Conservation (phyloP, 495 filamentous ascomycete genomes). For the Neurospora sp. region DNA sequence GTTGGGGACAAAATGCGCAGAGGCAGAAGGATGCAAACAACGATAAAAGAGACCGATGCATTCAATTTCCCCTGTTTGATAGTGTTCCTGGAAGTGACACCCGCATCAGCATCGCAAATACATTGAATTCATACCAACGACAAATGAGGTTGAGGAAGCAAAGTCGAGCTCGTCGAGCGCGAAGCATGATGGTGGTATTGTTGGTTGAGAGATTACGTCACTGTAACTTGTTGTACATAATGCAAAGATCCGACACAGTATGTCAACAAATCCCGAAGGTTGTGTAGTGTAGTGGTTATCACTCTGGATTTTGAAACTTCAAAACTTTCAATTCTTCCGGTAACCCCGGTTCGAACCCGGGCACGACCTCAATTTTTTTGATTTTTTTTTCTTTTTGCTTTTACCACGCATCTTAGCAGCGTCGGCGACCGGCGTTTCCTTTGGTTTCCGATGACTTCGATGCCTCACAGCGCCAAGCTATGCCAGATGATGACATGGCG, state of each 20-base stretch:
- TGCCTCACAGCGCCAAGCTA: neutral
- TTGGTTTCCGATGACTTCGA: neutral
- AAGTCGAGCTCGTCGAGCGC: neutral
- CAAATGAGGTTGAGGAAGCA: neutral
- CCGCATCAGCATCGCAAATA: neutral
- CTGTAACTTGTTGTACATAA: neutral
- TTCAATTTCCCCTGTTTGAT: neutral
- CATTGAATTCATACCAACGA: neutral
- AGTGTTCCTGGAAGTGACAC: neutral
- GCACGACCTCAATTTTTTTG: neutral
- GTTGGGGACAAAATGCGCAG: neutral
- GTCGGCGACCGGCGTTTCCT: neutral
- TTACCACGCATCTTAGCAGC: neutral
- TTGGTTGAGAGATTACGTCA: neutral
- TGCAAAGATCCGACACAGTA: neutral
- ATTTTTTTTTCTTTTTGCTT: neutral
- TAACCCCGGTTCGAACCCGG: neutral
- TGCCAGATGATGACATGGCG: neutral
- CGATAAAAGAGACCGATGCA: neutral
- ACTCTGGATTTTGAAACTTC: neutral
- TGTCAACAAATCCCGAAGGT: neutral
- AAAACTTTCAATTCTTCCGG: neutral
- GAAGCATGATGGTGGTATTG: neutral
- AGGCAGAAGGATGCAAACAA: neutral
- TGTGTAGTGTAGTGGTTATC: constrained; percentile 1